Evolutionary conservation across 352 stramenopile genomes (phyloP).

Genomic region (Albugo laibachii): DNA sequence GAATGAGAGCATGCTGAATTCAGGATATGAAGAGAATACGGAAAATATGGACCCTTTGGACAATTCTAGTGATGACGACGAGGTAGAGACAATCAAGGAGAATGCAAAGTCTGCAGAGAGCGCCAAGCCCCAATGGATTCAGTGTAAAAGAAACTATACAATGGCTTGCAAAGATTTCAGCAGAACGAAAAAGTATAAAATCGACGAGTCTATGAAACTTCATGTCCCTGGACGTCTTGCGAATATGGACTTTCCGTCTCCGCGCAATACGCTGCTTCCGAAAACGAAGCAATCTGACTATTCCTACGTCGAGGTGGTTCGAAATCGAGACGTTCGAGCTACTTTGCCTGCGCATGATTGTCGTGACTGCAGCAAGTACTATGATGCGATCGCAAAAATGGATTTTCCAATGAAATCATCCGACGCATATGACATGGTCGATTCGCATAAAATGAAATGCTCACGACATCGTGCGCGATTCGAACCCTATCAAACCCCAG

Average conservation of each 20-base stretch:
- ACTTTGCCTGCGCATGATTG: conserved; percentile 44
- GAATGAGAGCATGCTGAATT: neutral
- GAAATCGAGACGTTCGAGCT: conserved; percentile 38
- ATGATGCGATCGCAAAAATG: conserved; percentile 33
- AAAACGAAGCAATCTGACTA: conserved; percentile 10
- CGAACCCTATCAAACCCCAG: conserved; percentile 55
- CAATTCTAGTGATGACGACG: too few relatives aligned
- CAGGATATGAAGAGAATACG: too few relatives aligned
- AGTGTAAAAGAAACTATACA: too few relatives aligned
- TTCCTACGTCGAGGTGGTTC: conserved; percentile 56
- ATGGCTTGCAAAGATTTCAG: too few relatives aligned
- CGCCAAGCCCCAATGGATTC: too few relatives aligned
- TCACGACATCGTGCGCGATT: conserved; percentile 57
- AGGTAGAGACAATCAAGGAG: neutral
- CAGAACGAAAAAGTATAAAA: neutral
- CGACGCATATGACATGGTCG: conserved; percentile 8
- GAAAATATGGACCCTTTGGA: too few relatives aligned
- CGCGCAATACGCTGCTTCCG: neutral
- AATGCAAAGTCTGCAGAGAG: neutral
- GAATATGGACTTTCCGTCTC: too few relatives aligned
- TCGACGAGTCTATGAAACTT: neutral
- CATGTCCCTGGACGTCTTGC: neutral
- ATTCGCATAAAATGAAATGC: conserved; percentile 28
- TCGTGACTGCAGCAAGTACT: conserved; percentile 59
- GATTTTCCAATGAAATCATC: conserved; percentile 5